phyloP scores from a whole-genome alignment of 2,329 filamentous ascomycete species.

The Hypoxylon sp. region DNA sequence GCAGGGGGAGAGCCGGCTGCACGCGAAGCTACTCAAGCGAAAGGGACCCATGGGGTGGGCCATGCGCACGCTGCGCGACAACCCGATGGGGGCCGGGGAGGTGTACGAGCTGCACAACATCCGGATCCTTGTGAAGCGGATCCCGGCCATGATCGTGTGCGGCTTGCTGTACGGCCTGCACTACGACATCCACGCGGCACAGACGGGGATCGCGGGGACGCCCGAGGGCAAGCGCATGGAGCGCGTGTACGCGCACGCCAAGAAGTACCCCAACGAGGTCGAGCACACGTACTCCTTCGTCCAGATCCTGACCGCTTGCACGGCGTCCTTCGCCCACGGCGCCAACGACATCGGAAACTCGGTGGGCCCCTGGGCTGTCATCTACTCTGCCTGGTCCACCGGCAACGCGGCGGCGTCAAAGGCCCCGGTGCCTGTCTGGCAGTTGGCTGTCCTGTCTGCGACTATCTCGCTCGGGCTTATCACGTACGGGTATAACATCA shows the following conservation, averaged over 20 bases:
- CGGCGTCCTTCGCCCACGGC: conserved; percentile 81
- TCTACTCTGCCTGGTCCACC: conserved; percentile 77
- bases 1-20: conserved; percentile 69
- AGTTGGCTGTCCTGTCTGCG: conserved; percentile 77
- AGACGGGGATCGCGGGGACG: conserved; percentile 78
- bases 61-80: conserved; percentile 81
- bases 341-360: conserved; percentile 84
- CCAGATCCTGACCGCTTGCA: conserved; percentile 77
- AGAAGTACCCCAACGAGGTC: conserved; percentile 78
- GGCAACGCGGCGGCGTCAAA: conserved; percentile 73
- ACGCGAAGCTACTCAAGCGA: conserved; percentile 73
- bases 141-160: conserved; percentile 76
- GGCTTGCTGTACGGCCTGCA: conserved; percentile 80
- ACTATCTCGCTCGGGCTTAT: conserved; percentile 77
- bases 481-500: conserved; percentile 87
- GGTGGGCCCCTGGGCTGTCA: conserved; percentile 77
- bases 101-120: conserved; percentile 83
- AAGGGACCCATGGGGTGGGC: conserved; percentile 84
- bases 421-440: conserved; percentile 79
- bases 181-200: conserved; percentile 86
- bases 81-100: conserved; percentile 79
- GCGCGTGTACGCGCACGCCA: conserved; percentile 74
- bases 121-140: conserved; percentile 71
- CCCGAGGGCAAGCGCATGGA: conserved; percentile 81
- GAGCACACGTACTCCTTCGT: conserved; percentile 79